Percentiles rank a stretch among this genome's conserved stretches.
phyloP scores from a whole-genome alignment of 139 green algal genomes.

The Picochlorum sp. region DNA sequence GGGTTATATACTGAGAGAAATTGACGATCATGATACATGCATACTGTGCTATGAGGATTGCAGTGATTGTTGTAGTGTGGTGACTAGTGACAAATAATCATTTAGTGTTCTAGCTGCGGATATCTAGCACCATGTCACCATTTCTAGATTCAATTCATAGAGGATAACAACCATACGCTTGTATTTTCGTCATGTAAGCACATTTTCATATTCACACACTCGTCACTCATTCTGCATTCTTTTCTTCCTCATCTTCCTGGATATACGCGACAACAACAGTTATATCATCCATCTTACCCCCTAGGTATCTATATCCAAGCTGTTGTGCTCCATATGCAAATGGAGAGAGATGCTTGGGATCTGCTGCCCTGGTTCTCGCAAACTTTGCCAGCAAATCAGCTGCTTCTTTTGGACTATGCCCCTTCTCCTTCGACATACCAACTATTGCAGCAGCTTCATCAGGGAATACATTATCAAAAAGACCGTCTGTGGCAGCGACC shows the following conservation, averaged over 20 bases:
- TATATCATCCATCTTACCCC: conserved; percentile 84
- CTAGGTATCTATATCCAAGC: conserved; percentile 28
- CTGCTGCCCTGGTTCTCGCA: conserved; percentile 33
- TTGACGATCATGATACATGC: too few relatives aligned
- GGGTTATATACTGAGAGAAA: too few relatives aligned
- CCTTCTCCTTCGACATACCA: conserved; percentile 17
- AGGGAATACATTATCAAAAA: conserved; percentile 97
- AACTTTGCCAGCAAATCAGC: conserved; percentile 41
- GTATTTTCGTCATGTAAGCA: too few relatives aligned
- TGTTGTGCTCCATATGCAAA: conserved; percentile 70
- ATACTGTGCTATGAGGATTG: too few relatives aligned
- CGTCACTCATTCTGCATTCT: too few relatives aligned
- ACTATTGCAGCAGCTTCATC: conserved; percentile 66
- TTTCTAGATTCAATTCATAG: too few relatives aligned
- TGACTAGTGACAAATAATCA: too few relatives aligned
- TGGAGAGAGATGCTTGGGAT: conserved; percentile 62
- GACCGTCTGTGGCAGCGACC: conserved; percentile 82
- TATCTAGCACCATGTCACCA: too few relatives aligned
- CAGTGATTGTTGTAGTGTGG: too few relatives aligned
- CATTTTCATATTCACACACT: too few relatives aligned
- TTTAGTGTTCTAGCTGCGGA: too few relatives aligned
- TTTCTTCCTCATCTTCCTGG: background rate
- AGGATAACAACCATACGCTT: too few relatives aligned
- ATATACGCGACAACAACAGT: conserved; percentile 68
- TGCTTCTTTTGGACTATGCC: conserved; percentile 24